A percentile compares a stretch with the other conserved stretches of the same genome.
phyloP scores from a whole-genome alignment of 495 filamentous ascomycete species.

The Cercophora scortea region DNA sequence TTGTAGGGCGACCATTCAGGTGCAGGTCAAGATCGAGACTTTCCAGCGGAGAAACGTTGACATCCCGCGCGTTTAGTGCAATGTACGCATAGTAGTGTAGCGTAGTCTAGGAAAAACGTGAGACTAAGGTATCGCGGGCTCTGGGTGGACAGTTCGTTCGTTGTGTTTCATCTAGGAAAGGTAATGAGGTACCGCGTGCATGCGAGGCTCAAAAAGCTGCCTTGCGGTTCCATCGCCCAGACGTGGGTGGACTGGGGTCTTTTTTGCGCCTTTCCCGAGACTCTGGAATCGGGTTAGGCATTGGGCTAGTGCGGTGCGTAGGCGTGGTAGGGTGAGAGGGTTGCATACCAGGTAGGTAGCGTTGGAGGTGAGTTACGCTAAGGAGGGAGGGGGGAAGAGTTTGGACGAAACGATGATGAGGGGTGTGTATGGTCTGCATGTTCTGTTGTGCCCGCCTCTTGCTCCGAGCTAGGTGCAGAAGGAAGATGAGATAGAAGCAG shows the following conservation, averaged over 20 bases:
- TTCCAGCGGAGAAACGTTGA: too few species aligned
- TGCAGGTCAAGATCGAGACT: too few species aligned
- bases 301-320: neutral
- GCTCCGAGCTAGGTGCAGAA: neutral
- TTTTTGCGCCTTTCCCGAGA: neutral
- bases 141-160: too few species aligned
- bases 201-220: slow-evolving; percentile 1
- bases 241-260: too few species aligned
- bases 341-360: neutral
- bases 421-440: neutral
- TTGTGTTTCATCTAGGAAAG: too few species aligned
- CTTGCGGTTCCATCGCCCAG: neutral
- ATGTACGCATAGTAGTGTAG: too few species aligned
- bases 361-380: too few species aligned
- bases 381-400: neutral
- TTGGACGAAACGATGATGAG: neutral
- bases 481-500: too few species aligned
- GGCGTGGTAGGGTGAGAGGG: neutral
- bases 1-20: too few species aligned
- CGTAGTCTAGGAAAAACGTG: too few species aligned
- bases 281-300: slow-evolving; percentile 2
- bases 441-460: neutral
- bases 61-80: too few species aligned
- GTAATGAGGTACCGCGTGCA: neutral
- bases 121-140: too few species aligned